These are phyloP conservation scores for Phytophthora capsici DNA, from an alignment of 352 stramenopile species.

Conservation along the genomic window DNA sequence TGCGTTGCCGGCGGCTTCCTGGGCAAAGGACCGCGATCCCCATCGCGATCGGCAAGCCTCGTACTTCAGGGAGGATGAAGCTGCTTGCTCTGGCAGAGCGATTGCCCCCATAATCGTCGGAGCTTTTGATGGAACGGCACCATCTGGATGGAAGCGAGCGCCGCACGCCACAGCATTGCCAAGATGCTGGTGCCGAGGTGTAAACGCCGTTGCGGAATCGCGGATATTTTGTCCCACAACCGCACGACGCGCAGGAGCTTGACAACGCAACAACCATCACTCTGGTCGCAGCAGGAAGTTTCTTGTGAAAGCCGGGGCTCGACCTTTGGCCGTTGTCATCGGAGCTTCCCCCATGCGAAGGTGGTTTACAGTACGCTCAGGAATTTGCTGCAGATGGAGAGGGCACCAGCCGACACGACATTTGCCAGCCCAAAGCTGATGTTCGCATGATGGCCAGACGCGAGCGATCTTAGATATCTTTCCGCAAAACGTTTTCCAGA, in stretches of 20 bases:
- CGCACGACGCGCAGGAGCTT: conserved; percentile 29
- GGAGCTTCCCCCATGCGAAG: neutral
- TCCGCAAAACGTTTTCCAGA: conserved; percentile 31
- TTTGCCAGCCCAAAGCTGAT: neutral
- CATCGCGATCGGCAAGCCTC: conserved; percentile 1
- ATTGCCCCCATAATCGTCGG: conserved; percentile 1
- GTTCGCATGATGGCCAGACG: conserved; percentile 8
- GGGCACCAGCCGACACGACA: neutral
- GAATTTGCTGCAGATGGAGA: conserved; percentile 3
- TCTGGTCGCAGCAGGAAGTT: conserved; percentile 33
- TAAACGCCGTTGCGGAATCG: conserved; percentile 23
- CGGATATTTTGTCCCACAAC: conserved; percentile 34
- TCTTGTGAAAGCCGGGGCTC: conserved; percentile 35
- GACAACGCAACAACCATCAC: conserved; percentile 56
- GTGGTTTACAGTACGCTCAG: too few relatives aligned
- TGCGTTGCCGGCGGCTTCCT: conserved; percentile 25
- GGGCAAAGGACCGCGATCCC: neutral
- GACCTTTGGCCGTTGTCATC: neutral
- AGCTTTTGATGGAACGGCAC: conserved; percentile 11
- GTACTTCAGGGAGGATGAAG: too few relatives aligned
- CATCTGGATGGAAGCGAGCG: conserved; percentile 31
- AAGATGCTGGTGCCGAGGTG: neutral
- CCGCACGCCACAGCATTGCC: conserved; percentile 8
- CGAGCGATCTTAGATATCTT: conserved; percentile 45
- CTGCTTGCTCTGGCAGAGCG: neutral